phyloP scores from a whole-genome alignment of 495 filamentous ascomycete species.

The Aspergillus carlsbadensis region DNA sequence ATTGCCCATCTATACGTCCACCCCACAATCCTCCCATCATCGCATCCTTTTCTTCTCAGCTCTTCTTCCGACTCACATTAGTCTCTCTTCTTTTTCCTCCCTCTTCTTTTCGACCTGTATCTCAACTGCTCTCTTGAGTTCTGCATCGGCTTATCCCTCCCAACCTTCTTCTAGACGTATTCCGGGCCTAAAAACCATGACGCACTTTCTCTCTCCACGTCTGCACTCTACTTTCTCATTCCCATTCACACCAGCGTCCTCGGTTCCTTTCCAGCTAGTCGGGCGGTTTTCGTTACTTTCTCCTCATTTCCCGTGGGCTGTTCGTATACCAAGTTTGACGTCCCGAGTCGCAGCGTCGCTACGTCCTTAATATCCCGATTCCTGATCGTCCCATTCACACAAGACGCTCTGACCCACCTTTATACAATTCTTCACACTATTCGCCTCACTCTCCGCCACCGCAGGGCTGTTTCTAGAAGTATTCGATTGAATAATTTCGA shows the following conservation, averaged over 20 bases:
- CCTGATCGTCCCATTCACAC: neutral
- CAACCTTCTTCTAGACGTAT: conserved; percentile 11
- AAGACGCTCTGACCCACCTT: conserved; percentile 9
- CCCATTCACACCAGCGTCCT: conserved; percentile 27
- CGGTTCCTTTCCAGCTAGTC: conserved; percentile 6
- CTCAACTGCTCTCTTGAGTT: conserved; percentile 1
- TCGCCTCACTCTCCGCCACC: conserved; percentile 11
- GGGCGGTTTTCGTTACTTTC: neutral
- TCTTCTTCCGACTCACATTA: conserved; percentile 6
- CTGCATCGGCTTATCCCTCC: conserved; percentile 1
- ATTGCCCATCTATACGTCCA: neutral
- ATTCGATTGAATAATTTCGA: neutral
- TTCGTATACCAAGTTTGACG: conserved; percentile 3
- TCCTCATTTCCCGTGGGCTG: conserved; percentile 1
- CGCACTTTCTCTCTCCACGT: conserved; percentile 34
- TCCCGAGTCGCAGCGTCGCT: neutral
- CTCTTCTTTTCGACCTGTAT: conserved; percentile 13
- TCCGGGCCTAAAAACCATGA: conserved; percentile 40
- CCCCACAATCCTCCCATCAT: neutral
- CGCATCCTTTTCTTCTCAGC: conserved; percentile 1
- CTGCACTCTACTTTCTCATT: conserved; percentile 27
- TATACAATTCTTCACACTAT: conserved; percentile 10
- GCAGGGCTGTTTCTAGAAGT: conserved; percentile 10
- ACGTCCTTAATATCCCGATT: conserved; percentile 1
- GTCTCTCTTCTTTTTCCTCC: conserved; percentile 4